Conservation (phyloP, 805 yeast species). For the Millerozyma acaciae region DNA sequence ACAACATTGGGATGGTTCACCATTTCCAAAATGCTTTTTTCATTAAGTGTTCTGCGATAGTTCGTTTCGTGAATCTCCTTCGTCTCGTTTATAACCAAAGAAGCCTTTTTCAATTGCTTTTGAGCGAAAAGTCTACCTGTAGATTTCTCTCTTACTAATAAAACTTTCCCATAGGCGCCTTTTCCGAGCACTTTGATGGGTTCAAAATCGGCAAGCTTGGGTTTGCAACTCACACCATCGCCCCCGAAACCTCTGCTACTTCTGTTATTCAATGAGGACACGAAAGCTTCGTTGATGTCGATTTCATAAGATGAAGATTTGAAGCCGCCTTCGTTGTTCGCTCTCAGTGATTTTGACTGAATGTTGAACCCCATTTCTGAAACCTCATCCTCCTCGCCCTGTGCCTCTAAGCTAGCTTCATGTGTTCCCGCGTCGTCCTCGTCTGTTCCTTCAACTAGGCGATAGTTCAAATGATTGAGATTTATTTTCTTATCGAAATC, state of each 20-base stretch:
- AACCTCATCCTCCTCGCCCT: constrained; percentile 4
- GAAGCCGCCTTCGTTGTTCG: constrained; percentile 15
- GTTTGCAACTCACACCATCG: constrained; percentile 19
- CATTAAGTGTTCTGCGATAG: constrained; percentile 38
- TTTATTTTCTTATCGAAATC: constrained; percentile 1
- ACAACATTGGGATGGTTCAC: constrained; percentile 44
- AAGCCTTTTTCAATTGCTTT: constrained; percentile 39
- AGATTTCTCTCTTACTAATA: constrained; percentile 34
- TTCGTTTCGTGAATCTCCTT: constrained; percentile 30
- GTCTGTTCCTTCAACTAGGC: constrained; percentile 16
- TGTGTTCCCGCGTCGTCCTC: constrained; percentile 2
- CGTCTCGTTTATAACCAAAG: constrained; percentile 30
- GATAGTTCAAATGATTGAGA: constrained; percentile 20
- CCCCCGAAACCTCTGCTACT: too few species aligned
- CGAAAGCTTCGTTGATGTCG: constrained; percentile 28
- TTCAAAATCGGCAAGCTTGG: constrained; percentile 35
- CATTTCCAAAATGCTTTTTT: constrained; percentile 36
- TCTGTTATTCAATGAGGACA: constrained; percentile 20
- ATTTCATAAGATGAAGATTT: constrained; percentile 33
- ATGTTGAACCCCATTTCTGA: constrained; percentile 8
- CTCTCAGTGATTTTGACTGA: constrained; percentile 14
- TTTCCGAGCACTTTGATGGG: constrained; percentile 42
- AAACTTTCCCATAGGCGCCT: constrained; percentile 43
- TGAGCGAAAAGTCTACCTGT: constrained; percentile 41
- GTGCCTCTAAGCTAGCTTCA: background rate